Conservation (phyloP, 345 rosid genomes). For the Theobroma cacao region DNA sequence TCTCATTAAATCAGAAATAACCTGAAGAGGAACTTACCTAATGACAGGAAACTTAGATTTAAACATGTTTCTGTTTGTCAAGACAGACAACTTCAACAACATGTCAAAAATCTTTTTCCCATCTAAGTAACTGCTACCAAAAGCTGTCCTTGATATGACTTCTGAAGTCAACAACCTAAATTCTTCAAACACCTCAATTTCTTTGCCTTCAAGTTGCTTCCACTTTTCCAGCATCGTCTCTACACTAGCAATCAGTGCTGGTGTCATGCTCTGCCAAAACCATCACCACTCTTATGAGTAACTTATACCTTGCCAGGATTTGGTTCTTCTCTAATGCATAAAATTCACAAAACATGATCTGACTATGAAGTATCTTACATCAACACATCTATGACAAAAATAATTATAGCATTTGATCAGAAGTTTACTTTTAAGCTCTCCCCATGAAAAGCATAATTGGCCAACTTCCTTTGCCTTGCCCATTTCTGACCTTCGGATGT, state of each 20-base stretch:
- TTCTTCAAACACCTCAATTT: conserved; percentile 38
- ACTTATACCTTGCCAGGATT: background rate
- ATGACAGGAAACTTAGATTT: background rate
- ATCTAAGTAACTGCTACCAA: conserved; percentile 1
- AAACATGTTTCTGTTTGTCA: background rate
- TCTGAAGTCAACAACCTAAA: conserved; percentile 43
- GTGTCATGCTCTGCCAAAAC: conserved; percentile 17
- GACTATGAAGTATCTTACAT: background rate
- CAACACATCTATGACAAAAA: background rate
- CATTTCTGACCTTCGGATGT: background rate
- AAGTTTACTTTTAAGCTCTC: conserved; percentile 15
- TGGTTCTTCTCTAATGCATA: no score
- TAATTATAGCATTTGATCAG: background rate
- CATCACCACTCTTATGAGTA: background rate
- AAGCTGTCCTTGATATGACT: conserved; percentile 47
- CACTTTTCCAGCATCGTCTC: conserved; percentile 47
- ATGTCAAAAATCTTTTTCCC: conserved; percentile 5
- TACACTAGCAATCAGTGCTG: conserved; percentile 36
- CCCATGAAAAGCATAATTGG: background rate
- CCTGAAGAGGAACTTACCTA: background rate
- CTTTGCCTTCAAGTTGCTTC: conserved; percentile 27
- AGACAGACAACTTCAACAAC: background rate
- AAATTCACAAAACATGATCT: no score
- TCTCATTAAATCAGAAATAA: background rate
- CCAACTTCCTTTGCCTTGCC: conserved; percentile 7